A percentile compares a stretch with the other conserved stretches of the same genome.
Conservation (phyloP, 345 rosid species). For the Salix udensis region DNA sequence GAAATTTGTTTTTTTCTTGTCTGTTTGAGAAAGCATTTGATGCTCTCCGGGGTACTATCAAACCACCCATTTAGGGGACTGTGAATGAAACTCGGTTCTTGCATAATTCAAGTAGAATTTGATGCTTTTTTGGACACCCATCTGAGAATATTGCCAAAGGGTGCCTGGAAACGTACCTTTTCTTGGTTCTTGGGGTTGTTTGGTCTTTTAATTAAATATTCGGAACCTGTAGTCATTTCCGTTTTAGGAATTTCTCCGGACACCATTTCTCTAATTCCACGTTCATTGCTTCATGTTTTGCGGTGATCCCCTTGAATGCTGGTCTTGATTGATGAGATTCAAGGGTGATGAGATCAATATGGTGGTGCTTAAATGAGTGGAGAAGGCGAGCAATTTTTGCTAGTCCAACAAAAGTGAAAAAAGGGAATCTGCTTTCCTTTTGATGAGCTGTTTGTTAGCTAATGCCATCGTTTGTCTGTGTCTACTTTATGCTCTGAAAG, state of each 20-base stretch:
- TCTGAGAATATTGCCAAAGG: slow-evolving; percentile 50
- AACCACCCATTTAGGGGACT: slow-evolving; percentile 34
- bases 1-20: slow-evolving; percentile 37
- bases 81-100: slow-evolving; percentile 32
- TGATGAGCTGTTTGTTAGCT: slow-evolving; percentile 64
- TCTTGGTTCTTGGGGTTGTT: slow-evolving; percentile 15
- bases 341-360: slow-evolving; percentile 17
- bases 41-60: slow-evolving; percentile 36
- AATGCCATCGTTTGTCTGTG: slow-evolving; percentile 45
- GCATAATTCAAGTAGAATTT: slow-evolving; percentile 49
- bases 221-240: slow-evolving; percentile 14
- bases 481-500: slow-evolving; percentile 91
- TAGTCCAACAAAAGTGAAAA: slow-evolving; percentile 31
- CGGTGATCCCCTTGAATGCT: slow-evolving; percentile 23
- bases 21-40: slow-evolving; percentile 61
- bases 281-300: slow-evolving; percentile 16
- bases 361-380: slow-evolving; percentile 27
- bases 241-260: background rate
- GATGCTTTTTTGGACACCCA: slow-evolving; percentile 45
- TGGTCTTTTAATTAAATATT: slow-evolving; percentile 42
- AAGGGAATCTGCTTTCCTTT: slow-evolving; percentile 76
- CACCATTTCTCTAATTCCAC: slow-evolving; percentile 12
- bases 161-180: slow-evolving; percentile 25
- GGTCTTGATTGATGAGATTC: slow-evolving; percentile 29
- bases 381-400: slow-evolving; percentile 15